Evolutionary conservation across 2,329 filamentous ascomycete species (phyloP), one percentile per base, ranked within the genome.

Genomic region (Parastagonospora avenae): DNA sequence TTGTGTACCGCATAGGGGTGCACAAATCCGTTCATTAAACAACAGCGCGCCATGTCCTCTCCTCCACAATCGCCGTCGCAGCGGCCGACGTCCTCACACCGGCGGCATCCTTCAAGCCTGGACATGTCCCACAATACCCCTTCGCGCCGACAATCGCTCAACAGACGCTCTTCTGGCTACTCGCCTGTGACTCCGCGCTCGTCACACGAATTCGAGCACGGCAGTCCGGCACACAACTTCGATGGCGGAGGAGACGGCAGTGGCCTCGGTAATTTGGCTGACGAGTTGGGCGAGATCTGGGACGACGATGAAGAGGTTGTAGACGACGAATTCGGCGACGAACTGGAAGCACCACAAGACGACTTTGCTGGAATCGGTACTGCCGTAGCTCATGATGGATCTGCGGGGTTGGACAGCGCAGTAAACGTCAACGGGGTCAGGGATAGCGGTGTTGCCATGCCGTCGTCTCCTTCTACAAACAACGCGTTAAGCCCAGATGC

Each of bases 241-340:
- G 73, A 72, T 45, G 71, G 68, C 8, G 69, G 63, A 12, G 71
- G 68, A 43, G 76, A 74, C 40, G 84, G 84, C 54, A 63, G 61
- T 49, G 87, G 87, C 8, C 77, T 91, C 55, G 90, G 90, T 29
- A 92, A 91, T 62, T 74, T 94, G 42, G 90, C 90, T 1, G 90
- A 93, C 72, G 90, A 94, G 73, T 77, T 94, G 41, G 90, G 88
- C 1, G 89, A 89, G 33, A 86, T 87, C 4, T 85, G 89, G 71
- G 85, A 83, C 37, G 85, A 85, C 30, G 87, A 85, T 8, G 85
- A 84, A 35, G 85, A 86, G 33, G 80, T 78, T 12, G 76, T 75
- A 19, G 79, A 80, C 44, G 74, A 65, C 29, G 67, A 75, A 15
- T 70, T 70, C 53, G 67, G 68, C 32, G 70, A 71, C 24, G 69